Evolutionary conservation across 768 basidiomycete genomes (phyloP).

Genomic region (Mycena epipterygia): DNA sequence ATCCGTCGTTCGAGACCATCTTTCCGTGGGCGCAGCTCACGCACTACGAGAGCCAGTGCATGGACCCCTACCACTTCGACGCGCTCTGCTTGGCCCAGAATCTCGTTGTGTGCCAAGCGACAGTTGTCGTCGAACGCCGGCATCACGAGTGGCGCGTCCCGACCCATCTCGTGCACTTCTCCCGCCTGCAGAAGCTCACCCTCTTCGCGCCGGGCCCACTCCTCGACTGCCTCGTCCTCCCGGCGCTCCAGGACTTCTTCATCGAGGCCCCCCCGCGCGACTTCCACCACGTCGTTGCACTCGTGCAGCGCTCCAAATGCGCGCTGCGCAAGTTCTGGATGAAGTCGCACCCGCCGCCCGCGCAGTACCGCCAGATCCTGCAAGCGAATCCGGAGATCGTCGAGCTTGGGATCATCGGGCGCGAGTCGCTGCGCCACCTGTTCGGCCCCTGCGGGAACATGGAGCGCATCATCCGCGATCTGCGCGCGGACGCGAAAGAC

Average conservation of each 20-base stretch:
- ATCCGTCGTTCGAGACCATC: background rate
- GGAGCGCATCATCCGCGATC: background rate
- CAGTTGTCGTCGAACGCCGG: background rate
- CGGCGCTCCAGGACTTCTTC: constrained; percentile 1
- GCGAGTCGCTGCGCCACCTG: background rate
- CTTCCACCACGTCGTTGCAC: constrained; percentile 7
- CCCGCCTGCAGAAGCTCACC: constrained; percentile 1
- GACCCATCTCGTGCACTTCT: background rate
- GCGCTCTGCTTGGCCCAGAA: background rate
- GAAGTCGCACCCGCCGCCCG: background rate
- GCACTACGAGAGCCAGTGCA: constrained; percentile 18
- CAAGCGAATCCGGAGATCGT: background rate
- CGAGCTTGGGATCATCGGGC: constrained; percentile 11
- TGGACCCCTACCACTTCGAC: constrained; percentile 3
- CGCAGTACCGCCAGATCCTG: constrained; percentile 1
- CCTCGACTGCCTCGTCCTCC: constrained; percentile 6
- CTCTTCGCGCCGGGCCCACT: constrained; percentile 1
- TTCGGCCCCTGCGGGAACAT: background rate
- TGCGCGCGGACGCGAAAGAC: background rate
- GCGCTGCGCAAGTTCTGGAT: constrained; percentile 15
- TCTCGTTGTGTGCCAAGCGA: constrained; percentile 7
- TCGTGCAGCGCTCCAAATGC: constrained; percentile 1
- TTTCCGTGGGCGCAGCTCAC: constrained; percentile 15
- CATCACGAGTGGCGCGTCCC: background rate
- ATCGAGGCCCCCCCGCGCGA: background rate